Percentiles rank a stretch among this genome's conserved stretches.
Evolutionary conservation across 345 rosid species (phyloP).

Genomic region (Brassica incana): DNA sequence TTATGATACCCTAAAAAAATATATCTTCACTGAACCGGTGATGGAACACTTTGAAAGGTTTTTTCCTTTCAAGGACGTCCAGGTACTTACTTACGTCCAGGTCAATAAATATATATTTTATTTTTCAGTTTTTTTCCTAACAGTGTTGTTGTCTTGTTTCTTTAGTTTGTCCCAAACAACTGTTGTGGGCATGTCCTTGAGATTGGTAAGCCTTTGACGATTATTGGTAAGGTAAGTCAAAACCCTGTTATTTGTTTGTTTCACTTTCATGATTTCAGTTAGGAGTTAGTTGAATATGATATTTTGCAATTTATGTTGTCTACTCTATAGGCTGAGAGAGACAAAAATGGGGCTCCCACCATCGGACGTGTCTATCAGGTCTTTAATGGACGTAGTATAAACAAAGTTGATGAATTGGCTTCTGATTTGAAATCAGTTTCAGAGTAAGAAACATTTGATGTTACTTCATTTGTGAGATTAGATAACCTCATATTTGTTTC

Average conservation of each 20-base stretch:
- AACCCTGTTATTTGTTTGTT: not conserved
- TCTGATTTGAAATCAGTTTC: not conserved
- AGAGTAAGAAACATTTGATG: not conserved
- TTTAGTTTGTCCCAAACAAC: not conserved
- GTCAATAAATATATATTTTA: too few species aligned
- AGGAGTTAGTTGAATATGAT: not conserved
- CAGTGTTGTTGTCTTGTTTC: not conserved
- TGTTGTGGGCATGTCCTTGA: not conserved
- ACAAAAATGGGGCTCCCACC: not conserved
- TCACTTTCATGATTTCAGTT: not conserved
- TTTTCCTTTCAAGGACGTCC: not conserved
- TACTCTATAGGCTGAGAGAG: not conserved
- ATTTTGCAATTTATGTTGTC: not conserved
- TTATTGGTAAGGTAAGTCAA: conserved; percentile 1
- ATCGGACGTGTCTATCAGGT: not conserved
- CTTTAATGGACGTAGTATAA: not conserved
- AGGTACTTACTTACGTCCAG: not conserved
- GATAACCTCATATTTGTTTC: not conserved
- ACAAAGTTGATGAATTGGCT: not conserved
- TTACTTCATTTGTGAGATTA: not conserved
- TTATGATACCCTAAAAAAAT: not conserved
- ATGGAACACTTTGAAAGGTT: not conserved
- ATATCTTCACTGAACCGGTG: not conserved
- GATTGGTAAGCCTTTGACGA: not conserved
- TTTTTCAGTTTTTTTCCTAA: not conserved